A percentile compares a stretch with the other conserved stretches of the same genome.
Evolutionary conservation across 176 grass and related monocot genomes (phyloP).

Genomic region (Aegilops tauschii): DNA sequence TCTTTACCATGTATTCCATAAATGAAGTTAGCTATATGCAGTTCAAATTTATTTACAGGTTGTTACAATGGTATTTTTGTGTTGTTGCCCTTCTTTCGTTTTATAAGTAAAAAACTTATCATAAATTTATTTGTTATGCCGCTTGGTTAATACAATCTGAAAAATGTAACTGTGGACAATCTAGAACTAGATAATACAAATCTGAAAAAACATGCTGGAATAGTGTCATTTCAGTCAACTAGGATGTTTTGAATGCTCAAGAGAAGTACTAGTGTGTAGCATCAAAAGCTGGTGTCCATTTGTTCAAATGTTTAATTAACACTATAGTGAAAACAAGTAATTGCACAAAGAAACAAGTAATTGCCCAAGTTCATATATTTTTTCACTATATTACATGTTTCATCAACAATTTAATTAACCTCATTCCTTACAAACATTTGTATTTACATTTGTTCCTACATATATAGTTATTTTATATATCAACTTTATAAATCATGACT

Average conservation of each 20-base stretch:
- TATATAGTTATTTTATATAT: too few species aligned
- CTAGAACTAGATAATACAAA: neutral
- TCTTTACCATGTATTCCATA: slow-evolving; percentile 24
- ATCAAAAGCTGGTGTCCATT: neutral
- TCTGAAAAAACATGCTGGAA: neutral
- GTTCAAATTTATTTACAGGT: slow-evolving; percentile 10
- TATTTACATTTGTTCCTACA: neutral
- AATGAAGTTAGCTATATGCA: slow-evolving; percentile 12
- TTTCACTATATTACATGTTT: neutral
- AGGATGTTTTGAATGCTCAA: neutral
- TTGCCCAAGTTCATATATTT: neutral
- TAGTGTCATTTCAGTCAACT: neutral
- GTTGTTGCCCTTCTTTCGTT: neutral
- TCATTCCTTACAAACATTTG: neutral
- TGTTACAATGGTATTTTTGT: slow-evolving; percentile 21
- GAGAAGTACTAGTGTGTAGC: neutral
- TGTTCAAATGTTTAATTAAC: neutral
- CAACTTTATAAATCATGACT: too few species aligned
- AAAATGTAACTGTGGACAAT: neutral
- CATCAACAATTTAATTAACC: neutral
- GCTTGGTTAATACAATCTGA: slow-evolving; percentile 6
- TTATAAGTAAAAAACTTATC: neutral
- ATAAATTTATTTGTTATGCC: neutral
- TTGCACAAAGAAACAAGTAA: too few species aligned
- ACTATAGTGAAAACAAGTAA: too few species aligned